Evolutionary conservation across 2,329 filamentous ascomycete species (phyloP).

Genomic region (Cyphellophora europaea): DNA sequence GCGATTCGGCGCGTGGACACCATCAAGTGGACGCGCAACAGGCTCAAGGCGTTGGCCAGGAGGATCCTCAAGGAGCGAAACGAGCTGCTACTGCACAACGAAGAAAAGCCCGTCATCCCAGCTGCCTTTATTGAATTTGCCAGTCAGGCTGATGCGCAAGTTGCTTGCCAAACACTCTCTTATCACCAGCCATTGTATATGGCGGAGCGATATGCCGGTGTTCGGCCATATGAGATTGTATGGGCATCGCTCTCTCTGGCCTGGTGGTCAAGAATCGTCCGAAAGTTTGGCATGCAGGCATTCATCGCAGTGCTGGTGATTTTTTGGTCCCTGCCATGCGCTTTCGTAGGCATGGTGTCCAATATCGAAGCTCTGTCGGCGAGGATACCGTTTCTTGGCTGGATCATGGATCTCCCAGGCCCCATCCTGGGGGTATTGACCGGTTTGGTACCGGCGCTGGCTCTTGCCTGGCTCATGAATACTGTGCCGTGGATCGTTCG

Average conservation of each 20-base stretch:
- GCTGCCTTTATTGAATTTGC: conserved; percentile 86
- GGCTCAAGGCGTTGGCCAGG: conserved; percentile 22
- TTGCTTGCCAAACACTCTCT: conserved; percentile 73
- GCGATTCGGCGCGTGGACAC: conserved; percentile 27
- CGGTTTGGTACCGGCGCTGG: conserved; percentile 71
- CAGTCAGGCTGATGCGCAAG: conserved; percentile 72
- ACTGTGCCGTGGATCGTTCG: conserved; percentile 75
- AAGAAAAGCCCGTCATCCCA: conserved; percentile 44
- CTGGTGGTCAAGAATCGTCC: conserved; percentile 43
- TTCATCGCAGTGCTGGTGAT: conserved; percentile 71
- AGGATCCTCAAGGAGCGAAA: conserved; percentile 23
- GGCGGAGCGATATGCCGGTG: conserved; percentile 74
- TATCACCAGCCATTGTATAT: conserved; percentile 83
- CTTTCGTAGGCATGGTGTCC: conserved; percentile 71
- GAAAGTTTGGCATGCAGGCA: conserved; percentile 57
- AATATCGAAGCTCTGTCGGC: conserved; percentile 63
- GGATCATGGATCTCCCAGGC: conserved; percentile 61
- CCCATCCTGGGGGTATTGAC: conserved; percentile 68
- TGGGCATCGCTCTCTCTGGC: conserved; percentile 75
- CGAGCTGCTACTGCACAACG: conserved; percentile 17
- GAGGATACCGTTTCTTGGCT: conserved; percentile 52
- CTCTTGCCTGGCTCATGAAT: conserved; percentile 75
- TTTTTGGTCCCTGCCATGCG: conserved; percentile 74
- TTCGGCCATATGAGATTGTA: conserved; percentile 72
- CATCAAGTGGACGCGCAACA: conserved; percentile 27